These are phyloP conservation scores for Barbatosphaeria neglecta DNA, from an alignment of 495 filamentous ascomycete species.

Conservation along the genomic window DNA sequence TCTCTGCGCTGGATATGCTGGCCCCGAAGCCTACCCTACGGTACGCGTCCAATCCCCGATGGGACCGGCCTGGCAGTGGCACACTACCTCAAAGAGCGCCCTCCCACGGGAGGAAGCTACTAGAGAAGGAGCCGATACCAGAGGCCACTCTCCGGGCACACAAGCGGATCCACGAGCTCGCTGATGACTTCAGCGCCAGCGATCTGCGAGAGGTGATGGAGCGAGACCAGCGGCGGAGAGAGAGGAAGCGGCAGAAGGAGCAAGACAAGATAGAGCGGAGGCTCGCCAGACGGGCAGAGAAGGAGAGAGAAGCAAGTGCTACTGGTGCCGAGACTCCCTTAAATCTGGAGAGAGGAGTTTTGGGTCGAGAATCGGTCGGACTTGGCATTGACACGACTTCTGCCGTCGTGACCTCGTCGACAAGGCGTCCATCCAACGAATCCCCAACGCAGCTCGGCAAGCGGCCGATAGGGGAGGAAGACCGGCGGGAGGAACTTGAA, in stretches of 20 bases:
- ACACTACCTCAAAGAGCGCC: slow-evolving; percentile 18
- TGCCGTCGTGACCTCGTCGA: slow-evolving; percentile 35
- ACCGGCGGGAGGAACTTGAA: slow-evolving; percentile 2
- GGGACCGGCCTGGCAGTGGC: slow-evolving; percentile 11
- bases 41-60: slow-evolving; percentile 53
- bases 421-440: slow-evolving; percentile 18
- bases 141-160: slow-evolving; percentile 56
- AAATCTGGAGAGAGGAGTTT: slow-evolving; percentile 41
- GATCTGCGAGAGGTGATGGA: slow-evolving; percentile 77
- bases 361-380: slow-evolving; percentile 37
- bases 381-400: slow-evolving; percentile 31
- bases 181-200: slow-evolving; percentile 68
- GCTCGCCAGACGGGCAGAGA: slow-evolving; percentile 57
- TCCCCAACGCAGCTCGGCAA: slow-evolving; percentile 10
- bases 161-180: slow-evolving; percentile 66
- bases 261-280: slow-evolving; percentile 58
- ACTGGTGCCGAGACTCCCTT: slow-evolving; percentile 37
- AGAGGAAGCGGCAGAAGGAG: slow-evolving; percentile 60
- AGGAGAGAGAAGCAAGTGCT: slow-evolving; percentile 40
- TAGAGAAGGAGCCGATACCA: slow-evolving; percentile 38
- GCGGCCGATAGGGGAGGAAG: slow-evolving; percentile 4
- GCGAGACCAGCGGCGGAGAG: slow-evolving; percentile 63
- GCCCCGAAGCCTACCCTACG: slow-evolving; percentile 71
- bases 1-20: slow-evolving; percentile 61
- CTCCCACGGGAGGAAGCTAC: slow-evolving; percentile 29